Percentiles rank a stretch among this genome's conserved stretches.
phyloP scores from a whole-genome alignment of 1,284 basidiomycete genomes.

The Chondrostereum purpureum region DNA sequence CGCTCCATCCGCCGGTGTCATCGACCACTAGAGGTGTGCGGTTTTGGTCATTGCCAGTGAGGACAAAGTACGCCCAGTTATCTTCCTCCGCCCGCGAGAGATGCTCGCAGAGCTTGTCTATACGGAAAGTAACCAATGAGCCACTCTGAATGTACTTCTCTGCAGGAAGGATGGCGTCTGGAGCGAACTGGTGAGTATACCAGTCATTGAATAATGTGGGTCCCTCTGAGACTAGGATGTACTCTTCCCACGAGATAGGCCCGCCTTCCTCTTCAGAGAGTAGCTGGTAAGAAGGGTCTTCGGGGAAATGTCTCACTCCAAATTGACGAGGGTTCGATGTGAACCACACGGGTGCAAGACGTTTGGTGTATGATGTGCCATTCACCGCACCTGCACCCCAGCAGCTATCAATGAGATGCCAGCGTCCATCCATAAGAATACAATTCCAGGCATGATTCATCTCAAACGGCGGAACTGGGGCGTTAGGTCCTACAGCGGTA shows the following conservation, averaged over 20 bases:
- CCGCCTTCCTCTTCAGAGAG: conserved; percentile 30
- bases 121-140: conserved; percentile 26
- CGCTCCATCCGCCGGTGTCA: conserved; percentile 32
- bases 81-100: conserved; percentile 32
- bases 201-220: conserved; percentile 30
- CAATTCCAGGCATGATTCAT: conserved; percentile 43
- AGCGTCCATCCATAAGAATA: conserved; percentile 33
- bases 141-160: conserved; percentile 26
- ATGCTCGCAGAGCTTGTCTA: conserved; percentile 39
- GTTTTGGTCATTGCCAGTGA: conserved; percentile 23
- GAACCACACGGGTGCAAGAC: conserved; percentile 34
- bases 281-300: conserved; percentile 34
- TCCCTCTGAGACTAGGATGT: conserved; percentile 31
- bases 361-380: conserved; percentile 24
- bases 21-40: conserved; percentile 27
- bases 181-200: conserved; percentile 27
- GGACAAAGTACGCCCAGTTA: conserved; percentile 33
- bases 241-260: conserved; percentile 34
- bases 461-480: conserved; percentile 26
- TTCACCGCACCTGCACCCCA: conserved; percentile 31
- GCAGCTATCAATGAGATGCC: conserved; percentile 38
- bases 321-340: conserved; percentile 32
- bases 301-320: conserved; percentile 34
- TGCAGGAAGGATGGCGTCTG: conserved; percentile 28
- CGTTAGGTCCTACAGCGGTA: conserved; percentile 21